Evolutionary conservation across 768 basidiomycete species (phyloP).

Genomic region (Pulveroboletus sp.): DNA sequence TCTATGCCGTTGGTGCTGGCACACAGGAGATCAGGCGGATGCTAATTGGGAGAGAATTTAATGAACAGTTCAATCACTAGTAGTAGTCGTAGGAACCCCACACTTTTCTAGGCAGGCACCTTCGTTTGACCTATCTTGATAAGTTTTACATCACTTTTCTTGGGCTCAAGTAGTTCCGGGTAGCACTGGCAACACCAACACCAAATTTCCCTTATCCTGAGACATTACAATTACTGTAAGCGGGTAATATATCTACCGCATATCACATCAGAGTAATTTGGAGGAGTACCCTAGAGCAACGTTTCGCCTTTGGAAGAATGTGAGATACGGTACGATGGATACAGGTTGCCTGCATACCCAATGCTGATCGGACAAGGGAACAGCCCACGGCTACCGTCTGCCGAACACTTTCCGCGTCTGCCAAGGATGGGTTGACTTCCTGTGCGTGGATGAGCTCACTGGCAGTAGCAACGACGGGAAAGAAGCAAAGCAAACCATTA

Average conservation of each 20-base stretch:
- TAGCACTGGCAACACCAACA: no score
- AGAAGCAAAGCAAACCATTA: conserved; percentile 65
- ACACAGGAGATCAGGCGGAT: conserved; percentile 94
- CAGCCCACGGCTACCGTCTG: conserved; percentile 92
- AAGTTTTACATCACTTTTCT: not conserved
- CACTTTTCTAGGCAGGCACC: not conserved
- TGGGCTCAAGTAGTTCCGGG: no score
- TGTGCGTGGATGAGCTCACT: conserved; percentile 31
- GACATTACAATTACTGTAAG: no score
- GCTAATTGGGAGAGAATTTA: conserved; percentile 93
- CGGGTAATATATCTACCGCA: not conserved
- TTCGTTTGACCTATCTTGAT: not conserved
- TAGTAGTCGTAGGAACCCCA: no score
- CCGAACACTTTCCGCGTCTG: conserved; percentile 67
- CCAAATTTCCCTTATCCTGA: no score
- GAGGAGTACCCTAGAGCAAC: conserved; percentile 22
- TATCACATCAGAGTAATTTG: not conserved
- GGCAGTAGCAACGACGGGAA: not conserved
- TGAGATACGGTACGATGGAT: conserved; percentile 6
- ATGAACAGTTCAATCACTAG: conserved; percentile 52
- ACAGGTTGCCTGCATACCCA: conserved; percentile 52
- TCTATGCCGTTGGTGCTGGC: conserved; percentile 96
- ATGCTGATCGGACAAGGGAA: conserved; percentile 76
- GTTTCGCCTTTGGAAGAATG: conserved; percentile 29
- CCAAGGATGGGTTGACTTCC: conserved; percentile 97